A percentile compares a stretch with the other conserved stretches of the same genome.
Conservation (phyloP, 2,329 filamentous ascomycete species). For the Pseudogymnoascus sp. region DNA sequence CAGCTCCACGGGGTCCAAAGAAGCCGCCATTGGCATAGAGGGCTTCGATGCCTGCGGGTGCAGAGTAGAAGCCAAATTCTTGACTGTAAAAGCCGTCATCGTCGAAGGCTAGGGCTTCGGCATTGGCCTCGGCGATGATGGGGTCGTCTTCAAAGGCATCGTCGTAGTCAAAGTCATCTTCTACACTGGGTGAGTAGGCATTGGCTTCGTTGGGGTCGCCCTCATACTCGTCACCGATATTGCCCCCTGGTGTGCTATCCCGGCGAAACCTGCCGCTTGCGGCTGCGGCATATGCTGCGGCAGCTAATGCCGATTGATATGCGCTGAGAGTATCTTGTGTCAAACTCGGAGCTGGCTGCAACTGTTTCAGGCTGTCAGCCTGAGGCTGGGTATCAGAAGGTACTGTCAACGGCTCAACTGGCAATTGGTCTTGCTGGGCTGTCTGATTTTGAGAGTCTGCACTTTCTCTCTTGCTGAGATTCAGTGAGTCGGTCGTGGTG, state of each 20-base stretch:
- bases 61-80: constrained; percentile 93
- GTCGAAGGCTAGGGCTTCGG: constrained; percentile 85
- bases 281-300: constrained; percentile 69
- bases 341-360: constrained; percentile 20
- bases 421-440: background rate
- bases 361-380: constrained; percentile 4
- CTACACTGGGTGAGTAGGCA: constrained; percentile 10
- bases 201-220: constrained; percentile 18
- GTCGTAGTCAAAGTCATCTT: constrained; percentile 39
- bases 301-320: constrained; percentile 78
- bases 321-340: constrained; percentile 54
- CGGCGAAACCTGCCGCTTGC: constrained; percentile 68
- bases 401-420: background rate
- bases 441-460: constrained; percentile 2
- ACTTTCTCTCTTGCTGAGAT: constrained; percentile 8
- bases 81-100: constrained; percentile 91
- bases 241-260: constrained; percentile 28
- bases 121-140: constrained; percentile 92
- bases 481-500: constrained; percentile 14
- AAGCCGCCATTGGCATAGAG: constrained; percentile 72
- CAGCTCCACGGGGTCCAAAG: constrained; percentile 68
- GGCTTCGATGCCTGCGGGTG: constrained; percentile 34
- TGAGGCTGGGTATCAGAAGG: background rate
- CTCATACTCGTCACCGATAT: constrained; percentile 17
- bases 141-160: constrained; percentile 73